Percentiles rank a stretch among this genome's conserved stretches.
Evolutionary conservation across 495 filamentous ascomycete genomes (phyloP).

Genomic region (Thermochaetoides thermophila): DNA sequence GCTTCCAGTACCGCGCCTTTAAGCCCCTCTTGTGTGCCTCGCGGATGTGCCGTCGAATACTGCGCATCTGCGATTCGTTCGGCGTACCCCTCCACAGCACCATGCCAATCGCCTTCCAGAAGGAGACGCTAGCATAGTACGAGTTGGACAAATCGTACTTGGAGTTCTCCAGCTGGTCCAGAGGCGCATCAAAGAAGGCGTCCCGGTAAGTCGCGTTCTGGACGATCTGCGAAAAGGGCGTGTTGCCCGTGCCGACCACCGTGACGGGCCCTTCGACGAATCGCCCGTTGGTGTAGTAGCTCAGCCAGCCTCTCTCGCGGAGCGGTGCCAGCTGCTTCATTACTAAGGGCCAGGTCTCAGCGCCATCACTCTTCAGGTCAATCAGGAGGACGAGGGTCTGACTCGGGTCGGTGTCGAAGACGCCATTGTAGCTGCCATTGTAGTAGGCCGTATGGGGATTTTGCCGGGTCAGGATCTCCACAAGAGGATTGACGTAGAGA

Average conservation of each 20-base stretch:
- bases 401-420: slow-evolving; percentile 43
- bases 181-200: slow-evolving; percentile 54
- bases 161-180: slow-evolving; percentile 25
- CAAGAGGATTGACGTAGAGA: slow-evolving; percentile 52
- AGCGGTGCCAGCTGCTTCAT: slow-evolving; percentile 50
- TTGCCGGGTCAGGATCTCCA: slow-evolving; percentile 37
- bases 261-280: slow-evolving; percentile 47
- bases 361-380: slow-evolving; percentile 49
- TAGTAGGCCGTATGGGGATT: slow-evolving; percentile 36
- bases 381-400: slow-evolving; percentile 58
- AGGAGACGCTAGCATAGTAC: slow-evolving; percentile 39
- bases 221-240: slow-evolving; percentile 47
- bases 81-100: slow-evolving; percentile 28
- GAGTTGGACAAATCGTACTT: slow-evolving; percentile 34
- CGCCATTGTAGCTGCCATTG: slow-evolving; percentile 32
- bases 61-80: slow-evolving; percentile 36
- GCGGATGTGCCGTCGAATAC: slow-evolving; percentile 49
- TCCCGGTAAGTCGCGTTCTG: slow-evolving; percentile 39
- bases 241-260: slow-evolving; percentile 65
- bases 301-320: slow-evolving; percentile 44
- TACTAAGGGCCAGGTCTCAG: slow-evolving; percentile 38
- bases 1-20: slow-evolving; percentile 65
- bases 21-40: slow-evolving; percentile 55
- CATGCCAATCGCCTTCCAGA: slow-evolving; percentile 30
- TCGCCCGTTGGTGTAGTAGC: slow-evolving; percentile 37